Evolutionary conservation across 805 yeast genomes (phyloP), one percentile per base, ranked within the genome.

Genomic region (Candida vaughaniae): DNA sequence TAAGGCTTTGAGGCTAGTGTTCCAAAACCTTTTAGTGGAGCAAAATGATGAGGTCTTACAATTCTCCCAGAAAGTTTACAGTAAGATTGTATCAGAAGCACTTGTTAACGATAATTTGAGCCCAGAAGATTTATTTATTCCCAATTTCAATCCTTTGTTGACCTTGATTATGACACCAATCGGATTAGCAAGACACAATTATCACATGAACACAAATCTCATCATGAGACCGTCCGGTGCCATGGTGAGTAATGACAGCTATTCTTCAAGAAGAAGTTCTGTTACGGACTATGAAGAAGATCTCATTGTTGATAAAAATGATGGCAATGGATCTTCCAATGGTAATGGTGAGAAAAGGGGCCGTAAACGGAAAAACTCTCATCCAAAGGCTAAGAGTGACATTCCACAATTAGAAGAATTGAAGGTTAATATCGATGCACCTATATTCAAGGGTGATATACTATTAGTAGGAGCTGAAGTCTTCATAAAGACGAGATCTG

Each of bases 401-500:
- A 76, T 78, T 10, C 84, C 83, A 2, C 52, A 64, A 2, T 66
- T 75, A 3, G 83, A 73, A 25, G 82, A 74, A 34, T 72, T 78
- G 38, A 76, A 77, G 41, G 82, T 88, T 35, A 89, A 91, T 55
- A 90, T 93, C 41, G 99, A 93, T 62, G 85, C 95, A 3, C 96
- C 98, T 4, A 82, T 93, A 58, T 77, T 85, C 41, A 76, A 80
- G 30, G 99, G 99, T 52, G 99, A 93, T 61, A 84, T 93, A 12
- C 80, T 89, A 37, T 67, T 93, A 18, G 79, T 93, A 22, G 96
- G 95, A 0, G 61, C 72, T 31, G 90, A 86, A 19, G 77, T 77
- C 1, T 76, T 93, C 39, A 67, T 88, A 22, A 72, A 83, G 32
- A 85, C 95, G 3, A 82, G 93, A 58, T 69, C 85, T 11, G 76